Base-by-base conservation (phyloP, 2,329 filamentous ascomycete genomes). In the Neopestalotiopsis clavispora region DNA sequence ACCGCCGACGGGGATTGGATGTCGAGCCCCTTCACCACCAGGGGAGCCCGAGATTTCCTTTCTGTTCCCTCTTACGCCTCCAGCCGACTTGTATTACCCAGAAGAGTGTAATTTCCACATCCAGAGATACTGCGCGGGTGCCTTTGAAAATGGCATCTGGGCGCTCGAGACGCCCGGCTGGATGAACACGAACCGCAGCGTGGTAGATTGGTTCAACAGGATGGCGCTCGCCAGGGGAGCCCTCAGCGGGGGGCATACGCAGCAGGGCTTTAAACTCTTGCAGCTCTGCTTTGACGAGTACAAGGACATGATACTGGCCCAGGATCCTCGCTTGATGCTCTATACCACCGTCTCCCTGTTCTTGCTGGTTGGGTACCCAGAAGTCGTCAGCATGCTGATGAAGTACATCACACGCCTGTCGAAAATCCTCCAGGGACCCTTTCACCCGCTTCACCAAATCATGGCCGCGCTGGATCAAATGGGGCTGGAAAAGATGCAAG, bases 261-360 rank as follows among this genome's bases (percentile, higher is more conserved):
- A 61, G 65, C 65, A 67, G 30, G 65, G 65, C 20, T 67, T 67
- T 23, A 52, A 67, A 32, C 65, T 67, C n/a, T 23, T 67, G 13
- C 65, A 67, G 56, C 20, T 42, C 23, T 59, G 30, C 38, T 67
- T 67, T 23, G 56, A 67, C 56, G 65, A 67, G 52, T 67, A 59
- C 56, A 67, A 60, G 32, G 65, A 67, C 20, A 67, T 67, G 65
- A 40, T 67, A 17, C 17, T 60, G 17, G 6, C 56, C 9, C 65
- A 59, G 20, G 65, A 67, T 30, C 65, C 65, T 28, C 65, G 65
- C n/a, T 23, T 67, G 52, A 40, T 67, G 56, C 30, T 67, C 32
- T 67, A 67, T 30, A 59, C 56, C 30, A 58, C 28, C 34, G 56
- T 60, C 14, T 52, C 65, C 23, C 5, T 67, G 13, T 42, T 60